These are phyloP conservation scores for Trametes polyzona DNA, from an alignment of 1,284 basidiomycete species.

Conservation along the genomic window DNA sequence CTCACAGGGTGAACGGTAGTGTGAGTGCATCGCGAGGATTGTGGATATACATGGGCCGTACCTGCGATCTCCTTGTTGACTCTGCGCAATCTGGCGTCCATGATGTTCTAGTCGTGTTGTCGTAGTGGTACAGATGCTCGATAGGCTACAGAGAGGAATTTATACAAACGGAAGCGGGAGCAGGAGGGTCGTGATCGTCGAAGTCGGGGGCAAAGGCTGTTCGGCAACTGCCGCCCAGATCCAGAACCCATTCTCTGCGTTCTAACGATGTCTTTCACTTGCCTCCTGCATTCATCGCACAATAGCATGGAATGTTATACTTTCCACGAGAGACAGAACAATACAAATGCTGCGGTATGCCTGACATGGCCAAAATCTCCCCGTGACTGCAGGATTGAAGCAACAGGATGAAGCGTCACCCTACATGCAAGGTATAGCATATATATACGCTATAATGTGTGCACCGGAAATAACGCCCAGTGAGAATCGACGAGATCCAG, in stretches of 20 bases:
- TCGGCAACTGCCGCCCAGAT: conserved; percentile 12
- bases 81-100: conserved; percentile 87
- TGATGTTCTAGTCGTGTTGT: conserved; percentile 31
- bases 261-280: not conserved
- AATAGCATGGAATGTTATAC: too few species aligned
- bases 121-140: conserved; percentile 14
- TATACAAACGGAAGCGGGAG: conserved; percentile 7
- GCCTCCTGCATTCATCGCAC: too few species aligned
- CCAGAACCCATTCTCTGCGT: too few species aligned
- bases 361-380: too few species aligned
- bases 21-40: conserved; percentile 1
- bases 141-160: conserved; percentile 5
- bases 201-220: not conserved
- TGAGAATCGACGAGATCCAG: too few species aligned
- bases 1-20: conserved; percentile 42
- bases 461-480: too few species aligned
- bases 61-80: conserved; percentile 93
- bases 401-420: too few species aligned
- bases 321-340: too few species aligned
- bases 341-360: too few species aligned
- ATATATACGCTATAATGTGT: too few species aligned
- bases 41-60: conserved; percentile 43
- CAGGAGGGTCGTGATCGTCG: conserved; percentile 3
- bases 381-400: too few species aligned
- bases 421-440: too few species aligned